Percentiles rank a stretch among this genome's conserved stretches.
Evolutionary conservation across 805 yeast genomes (phyloP).

Genomic region (Sugiyamaella floridensis): DNA sequence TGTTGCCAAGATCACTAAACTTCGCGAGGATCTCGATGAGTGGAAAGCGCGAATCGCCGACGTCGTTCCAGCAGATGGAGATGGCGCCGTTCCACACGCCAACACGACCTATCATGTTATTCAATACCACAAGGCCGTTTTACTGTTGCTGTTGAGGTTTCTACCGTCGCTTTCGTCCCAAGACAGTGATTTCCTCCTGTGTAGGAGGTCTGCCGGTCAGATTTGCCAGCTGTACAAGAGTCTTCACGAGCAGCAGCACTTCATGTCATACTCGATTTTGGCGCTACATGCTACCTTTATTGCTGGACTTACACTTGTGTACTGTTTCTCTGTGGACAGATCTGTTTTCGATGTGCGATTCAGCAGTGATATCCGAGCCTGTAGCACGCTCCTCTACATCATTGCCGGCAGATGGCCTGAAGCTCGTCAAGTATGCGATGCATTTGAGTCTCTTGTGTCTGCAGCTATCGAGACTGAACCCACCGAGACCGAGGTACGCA

Average conservation of each 20-base stretch:
- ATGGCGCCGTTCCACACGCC: neutral
- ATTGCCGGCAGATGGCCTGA: constrained; percentile 5
- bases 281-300: constrained; percentile 8
- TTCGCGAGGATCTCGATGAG: neutral
- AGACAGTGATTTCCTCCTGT: neutral
- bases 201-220: constrained; percentile 3
- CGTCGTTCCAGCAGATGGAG: neutral
- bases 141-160: neutral
- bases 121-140: constrained; percentile 7
- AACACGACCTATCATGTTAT: constrained; percentile 6
- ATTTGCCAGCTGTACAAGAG: constrained; percentile 6
- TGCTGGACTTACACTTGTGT: constrained; percentile 7
- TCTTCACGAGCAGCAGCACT: constrained; percentile 8
- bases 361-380: constrained; percentile 5
- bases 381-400: constrained; percentile 7
- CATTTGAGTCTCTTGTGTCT: constrained; percentile 6
- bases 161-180: constrained; percentile 1
- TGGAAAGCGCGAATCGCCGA: constrained; percentile 1
- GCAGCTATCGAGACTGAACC: neutral
- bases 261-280: constrained; percentile 5
- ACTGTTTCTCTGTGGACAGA: constrained; percentile 3
- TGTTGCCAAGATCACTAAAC: neutral
- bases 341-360: constrained; percentile 1
- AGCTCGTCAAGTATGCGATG: neutral
- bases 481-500: neutral